A percentile compares a stretch with the other conserved stretches of the same genome.
Evolutionary conservation across 768 basidiomycete genomes (phyloP).

Genomic region (Termitomyces sp.): DNA sequence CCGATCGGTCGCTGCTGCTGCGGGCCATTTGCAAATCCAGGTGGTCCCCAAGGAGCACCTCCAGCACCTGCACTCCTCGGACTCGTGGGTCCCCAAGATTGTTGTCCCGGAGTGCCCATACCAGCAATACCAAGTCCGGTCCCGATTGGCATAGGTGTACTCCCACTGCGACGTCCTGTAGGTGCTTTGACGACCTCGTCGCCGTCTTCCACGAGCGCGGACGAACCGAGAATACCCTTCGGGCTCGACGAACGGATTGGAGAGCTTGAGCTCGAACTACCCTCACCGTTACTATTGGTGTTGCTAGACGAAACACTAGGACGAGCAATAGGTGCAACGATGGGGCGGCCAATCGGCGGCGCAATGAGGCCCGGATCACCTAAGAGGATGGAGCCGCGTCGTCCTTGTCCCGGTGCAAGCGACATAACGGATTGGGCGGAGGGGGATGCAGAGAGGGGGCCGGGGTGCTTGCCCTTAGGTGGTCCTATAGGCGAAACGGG

Average conservation of each 20-base stretch:
- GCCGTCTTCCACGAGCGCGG: slow-evolving; percentile 72
- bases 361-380: slow-evolving; percentile 57
- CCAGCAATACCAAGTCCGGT: slow-evolving; percentile 20
- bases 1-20: slow-evolving; percentile 18
- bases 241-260: slow-evolving; percentile 46
- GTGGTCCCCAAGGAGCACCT: slow-evolving; percentile 28
- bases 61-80: slow-evolving; percentile 39
- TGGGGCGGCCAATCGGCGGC: slow-evolving; percentile 33
- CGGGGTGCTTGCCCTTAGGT: slow-evolving; percentile 39
- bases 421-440: slow-evolving; percentile 31
- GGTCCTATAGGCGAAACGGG: slow-evolving; percentile 50
- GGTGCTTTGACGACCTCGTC: slow-evolving; percentile 64
- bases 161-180: slow-evolving; percentile 39
- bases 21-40: slow-evolving; percentile 26
- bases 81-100: slow-evolving; percentile 45
- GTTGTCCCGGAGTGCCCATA: slow-evolving; percentile 15
- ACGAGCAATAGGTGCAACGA: slow-evolving; percentile 61
- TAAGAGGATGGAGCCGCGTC: slow-evolving; percentile 38
- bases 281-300: slow-evolving; percentile 35
- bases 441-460: slow-evolving; percentile 23
- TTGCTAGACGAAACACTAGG: slow-evolving; percentile 35
- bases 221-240: slow-evolving; percentile 71
- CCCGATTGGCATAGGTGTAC: slow-evolving; percentile 22
- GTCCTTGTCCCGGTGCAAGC: slow-evolving; percentile 43
- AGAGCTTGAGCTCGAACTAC: slow-evolving; percentile 61